phyloP scores from a whole-genome alignment of 352 stramenopile genomes.

The Blastocystis sp. region DNA sequence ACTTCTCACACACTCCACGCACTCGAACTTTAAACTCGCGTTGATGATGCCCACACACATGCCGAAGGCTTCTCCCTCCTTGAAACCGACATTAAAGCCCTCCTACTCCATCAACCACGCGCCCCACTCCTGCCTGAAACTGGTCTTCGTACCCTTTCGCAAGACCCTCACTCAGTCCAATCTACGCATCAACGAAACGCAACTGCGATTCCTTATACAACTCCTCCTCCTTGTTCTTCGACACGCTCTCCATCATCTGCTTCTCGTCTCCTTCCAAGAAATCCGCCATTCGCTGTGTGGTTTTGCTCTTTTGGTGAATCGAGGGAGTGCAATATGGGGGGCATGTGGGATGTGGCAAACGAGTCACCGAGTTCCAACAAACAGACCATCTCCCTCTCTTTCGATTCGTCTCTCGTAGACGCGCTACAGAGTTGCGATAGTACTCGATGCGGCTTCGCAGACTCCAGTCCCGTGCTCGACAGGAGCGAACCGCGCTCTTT shows the following conservation, averaged over 20 bases:
- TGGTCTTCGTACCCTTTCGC: constrained; percentile 25
- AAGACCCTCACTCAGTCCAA: constrained; percentile 23
- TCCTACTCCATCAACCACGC: not conserved
- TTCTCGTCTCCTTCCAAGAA: constrained; percentile 30
- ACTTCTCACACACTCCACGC: not conserved
- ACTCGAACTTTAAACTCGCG: constrained; percentile 30
- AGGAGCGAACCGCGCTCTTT: not conserved
- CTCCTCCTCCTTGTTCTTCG: constrained; percentile 27
- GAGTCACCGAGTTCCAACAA: not conserved
- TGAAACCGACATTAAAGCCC: constrained; percentile 39
- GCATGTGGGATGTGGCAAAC: not conserved
- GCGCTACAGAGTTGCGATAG: constrained; percentile 15
- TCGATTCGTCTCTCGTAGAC: constrained; percentile 27
- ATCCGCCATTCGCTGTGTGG: constrained; percentile 1
- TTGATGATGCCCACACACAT: constrained; percentile 58
- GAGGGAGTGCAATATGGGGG: too few species aligned
- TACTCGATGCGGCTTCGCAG: constrained; percentile 19
- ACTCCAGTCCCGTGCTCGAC: constrained; percentile 13
- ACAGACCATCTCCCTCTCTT: not conserved
- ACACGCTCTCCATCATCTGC: not conserved
- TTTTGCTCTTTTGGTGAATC: not conserved
- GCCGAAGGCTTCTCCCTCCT: constrained; percentile 57
- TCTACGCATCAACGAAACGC: not conserved
- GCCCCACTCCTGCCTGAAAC: not conserved
- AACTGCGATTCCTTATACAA: constrained; percentile 8